These are phyloP conservation scores for Fraxinus excelsior DNA, from an alignment of 257 asterid genomes.

Conservation along the genomic window DNA sequence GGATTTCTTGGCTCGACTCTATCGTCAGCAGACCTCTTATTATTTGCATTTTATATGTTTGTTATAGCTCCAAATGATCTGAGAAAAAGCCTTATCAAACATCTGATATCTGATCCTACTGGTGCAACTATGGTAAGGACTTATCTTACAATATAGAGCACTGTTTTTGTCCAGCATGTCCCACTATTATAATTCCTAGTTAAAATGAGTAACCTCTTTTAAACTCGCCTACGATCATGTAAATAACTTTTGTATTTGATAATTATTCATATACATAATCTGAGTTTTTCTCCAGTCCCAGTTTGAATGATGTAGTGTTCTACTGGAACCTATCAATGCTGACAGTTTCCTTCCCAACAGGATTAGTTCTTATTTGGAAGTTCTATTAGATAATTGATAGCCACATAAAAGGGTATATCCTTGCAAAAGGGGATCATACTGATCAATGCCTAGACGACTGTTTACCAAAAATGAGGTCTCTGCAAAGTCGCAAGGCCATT, in stretches of 20 bases:
- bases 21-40: conserved; percentile 79
- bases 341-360: too few species aligned
- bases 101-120: conserved; percentile 92
- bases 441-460: too few species aligned
- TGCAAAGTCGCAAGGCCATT: background rate
- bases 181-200: background rate
- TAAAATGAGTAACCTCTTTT: background rate
- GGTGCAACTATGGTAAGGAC: conserved; percentile 86
- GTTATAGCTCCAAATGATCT: conserved; percentile 87
- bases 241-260: background rate
- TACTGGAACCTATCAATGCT: background rate
- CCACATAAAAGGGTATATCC: too few species aligned
- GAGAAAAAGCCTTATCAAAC: conserved; percentile 86
- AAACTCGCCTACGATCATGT: background rate
- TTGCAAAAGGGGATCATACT: too few species aligned
- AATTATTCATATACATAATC: background rate
- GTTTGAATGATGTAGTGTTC: background rate
- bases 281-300: background rate
- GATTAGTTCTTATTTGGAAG: too few species aligned
- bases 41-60: conserved; percentile 92
- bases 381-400: too few species aligned
- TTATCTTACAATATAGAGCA: conserved; percentile 57
- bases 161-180: background rate
- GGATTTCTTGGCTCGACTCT: conserved; percentile 97
- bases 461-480: background rate